Base-by-base conservation (phyloP, 768 basidiomycete species). In the Pleurotus sapidus region DNA sequence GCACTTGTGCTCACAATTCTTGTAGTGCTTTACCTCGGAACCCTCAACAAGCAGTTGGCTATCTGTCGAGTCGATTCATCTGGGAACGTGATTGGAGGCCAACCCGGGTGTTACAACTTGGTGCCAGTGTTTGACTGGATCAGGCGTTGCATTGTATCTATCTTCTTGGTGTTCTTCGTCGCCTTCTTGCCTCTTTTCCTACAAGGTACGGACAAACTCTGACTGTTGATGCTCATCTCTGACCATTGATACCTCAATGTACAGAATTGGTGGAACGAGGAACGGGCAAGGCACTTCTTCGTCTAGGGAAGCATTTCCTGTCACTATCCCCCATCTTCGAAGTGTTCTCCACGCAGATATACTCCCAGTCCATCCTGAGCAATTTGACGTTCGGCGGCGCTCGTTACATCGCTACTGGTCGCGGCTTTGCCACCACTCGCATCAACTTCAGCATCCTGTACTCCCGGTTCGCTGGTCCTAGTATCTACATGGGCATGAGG, bases 141-240 rank as follows among this genome's bases (percentile, higher is more conserved):
- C 70, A 88, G 90, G 70, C 93, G 95, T 57, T 97, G 92, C 71
- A 93, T 99, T 68, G 74, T 95, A 61, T 96, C 95, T 55, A 98
- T 99, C 65, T 98, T 98, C 84, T 82, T 99, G 79, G 96, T 99
- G 62, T 98, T 99, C 82, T 88, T 95, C 79, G 94, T 98, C 63
- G 93, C 95, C 39, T 98, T 98, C 81, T 80, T 98, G 70, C 95
- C 95, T 3, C 77, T 98, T 58, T 98, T 97, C 81, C 79, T 98
- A 63, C 93, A 95, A 88, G 94, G 93, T 94, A 65, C 45, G 81
- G 70, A 9, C 24, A 30, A n/a, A 50, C 18, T 25, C 40, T 18
- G n/a, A 5, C 15, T 45, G 46, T 18, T 12, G 57, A 55, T 9
- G 6, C 39, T 43, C 17, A 12, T 14, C 49, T 43, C 23, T 43